Evolutionary conservation across 1,284 basidiomycete genomes (phyloP).

Genomic region (Cryptococcus sp.): DNA sequence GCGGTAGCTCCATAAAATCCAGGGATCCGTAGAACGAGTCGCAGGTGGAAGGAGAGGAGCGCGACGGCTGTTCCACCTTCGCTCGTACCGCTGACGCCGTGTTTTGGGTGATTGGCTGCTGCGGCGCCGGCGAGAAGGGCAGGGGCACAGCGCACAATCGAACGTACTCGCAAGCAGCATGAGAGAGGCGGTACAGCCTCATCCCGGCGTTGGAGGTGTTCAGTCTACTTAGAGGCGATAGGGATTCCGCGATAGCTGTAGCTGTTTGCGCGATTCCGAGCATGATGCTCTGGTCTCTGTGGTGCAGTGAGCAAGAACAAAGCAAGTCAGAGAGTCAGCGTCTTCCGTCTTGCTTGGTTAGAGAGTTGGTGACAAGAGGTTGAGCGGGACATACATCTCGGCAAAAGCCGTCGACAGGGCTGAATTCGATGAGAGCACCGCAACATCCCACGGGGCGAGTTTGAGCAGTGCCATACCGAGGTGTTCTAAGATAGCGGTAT

Average conservation of each 20-base stretch:
- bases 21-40: no score
- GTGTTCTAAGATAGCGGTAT: constrained; percentile 9
- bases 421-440: neutral
- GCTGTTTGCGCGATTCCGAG: constrained; percentile 8
- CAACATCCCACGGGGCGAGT: constrained; percentile 7
- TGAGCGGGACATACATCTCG: constrained; percentile 4
- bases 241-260: neutral
- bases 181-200: constrained; percentile 6
- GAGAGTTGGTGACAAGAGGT: no score
- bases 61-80: no score
- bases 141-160: neutral
- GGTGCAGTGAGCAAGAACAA: neutral
- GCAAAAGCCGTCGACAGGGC: constrained; percentile 3
- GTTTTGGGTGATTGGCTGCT: no score
- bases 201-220: constrained; percentile 1
- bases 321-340: neutral
- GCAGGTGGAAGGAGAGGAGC: no score
- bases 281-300: constrained; percentile 8
- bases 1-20: no score
- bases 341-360: neutral
- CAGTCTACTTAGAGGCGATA: neutral
- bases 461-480: constrained; percentile 9
- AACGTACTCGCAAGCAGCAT: constrained; percentile 12
- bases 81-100: no score
- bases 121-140: no score